Percentiles rank a stretch among this genome's conserved stretches.
Evolutionary conservation across 495 filamentous ascomycete genomes (phyloP).

Genomic region (Lasiosphaeriaceae sp.): DNA sequence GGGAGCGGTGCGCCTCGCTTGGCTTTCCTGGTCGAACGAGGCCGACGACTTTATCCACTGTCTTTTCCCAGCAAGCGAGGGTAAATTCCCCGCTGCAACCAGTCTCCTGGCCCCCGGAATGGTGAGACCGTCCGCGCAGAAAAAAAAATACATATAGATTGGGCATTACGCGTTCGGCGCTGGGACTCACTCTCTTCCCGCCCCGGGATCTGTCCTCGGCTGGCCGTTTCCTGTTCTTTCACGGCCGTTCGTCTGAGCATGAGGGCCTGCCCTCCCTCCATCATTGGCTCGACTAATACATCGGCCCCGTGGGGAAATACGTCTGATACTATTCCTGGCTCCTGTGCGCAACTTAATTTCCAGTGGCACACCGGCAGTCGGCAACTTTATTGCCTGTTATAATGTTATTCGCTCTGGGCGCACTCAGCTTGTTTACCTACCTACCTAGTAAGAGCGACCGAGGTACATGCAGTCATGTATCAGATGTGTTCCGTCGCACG

Average conservation of each 20-base stretch:
- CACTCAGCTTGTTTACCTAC: neutral
- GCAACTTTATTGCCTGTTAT: constrained; percentile 24
- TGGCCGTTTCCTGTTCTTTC: constrained; percentile 12
- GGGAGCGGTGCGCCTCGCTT: constrained; percentile 6
- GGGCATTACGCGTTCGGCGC: constrained; percentile 30
- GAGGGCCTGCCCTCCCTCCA: constrained; percentile 4
- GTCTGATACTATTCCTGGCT: constrained; percentile 24
- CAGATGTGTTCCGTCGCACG: neutral
- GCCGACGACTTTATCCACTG: constrained; percentile 23
- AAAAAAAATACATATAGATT: constrained; percentile 26
- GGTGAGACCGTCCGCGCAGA: constrained; percentile 12
- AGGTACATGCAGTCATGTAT: neutral
- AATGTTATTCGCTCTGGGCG: neutral
- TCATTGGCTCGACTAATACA: constrained; percentile 21
- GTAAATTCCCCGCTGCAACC: constrained; percentile 21
- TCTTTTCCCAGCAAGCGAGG: constrained; percentile 28
- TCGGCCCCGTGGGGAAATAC: constrained; percentile 23
- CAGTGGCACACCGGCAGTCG: constrained; percentile 29
- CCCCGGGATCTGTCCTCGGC: constrained; percentile 11
- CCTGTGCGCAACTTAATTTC: constrained; percentile 21
- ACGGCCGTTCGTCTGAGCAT: constrained; percentile 17
- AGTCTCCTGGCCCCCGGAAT: constrained; percentile 24
- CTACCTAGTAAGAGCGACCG: neutral
- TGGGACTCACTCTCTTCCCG: constrained; percentile 16
- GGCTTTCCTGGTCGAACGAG: constrained; percentile 25